Percentiles rank a stretch among this genome's conserved stretches.
Evolutionary conservation across 2,329 filamentous ascomycete genomes (phyloP).

Genomic region (Neofusicoccum sp.): DNA sequence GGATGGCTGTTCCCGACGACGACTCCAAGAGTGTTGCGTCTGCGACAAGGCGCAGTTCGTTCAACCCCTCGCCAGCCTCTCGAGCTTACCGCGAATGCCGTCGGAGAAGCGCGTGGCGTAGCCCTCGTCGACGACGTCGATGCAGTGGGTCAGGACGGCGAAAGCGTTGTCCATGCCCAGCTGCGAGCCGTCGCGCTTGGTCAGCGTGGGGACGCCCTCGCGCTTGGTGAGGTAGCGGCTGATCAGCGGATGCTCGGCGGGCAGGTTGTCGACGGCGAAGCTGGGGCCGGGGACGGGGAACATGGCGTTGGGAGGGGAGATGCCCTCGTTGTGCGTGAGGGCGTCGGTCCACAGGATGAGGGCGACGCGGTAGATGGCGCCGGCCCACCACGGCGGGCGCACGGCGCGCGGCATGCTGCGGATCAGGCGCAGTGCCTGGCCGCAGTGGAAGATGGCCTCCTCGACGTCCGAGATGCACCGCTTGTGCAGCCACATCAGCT

Average conservation of each 20-base stretch:
- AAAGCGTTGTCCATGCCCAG: slow-evolving; percentile 49
- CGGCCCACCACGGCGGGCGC: slow-evolving; percentile 69
- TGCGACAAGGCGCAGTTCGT: background rate
- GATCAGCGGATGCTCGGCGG: slow-evolving; percentile 52
- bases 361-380: slow-evolving; percentile 65
- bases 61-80: slow-evolving; percentile 41
- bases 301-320: slow-evolving; percentile 36
- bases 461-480: slow-evolving; percentile 63
- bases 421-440: slow-evolving; percentile 63
- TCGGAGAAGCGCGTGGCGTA: slow-evolving; percentile 53
- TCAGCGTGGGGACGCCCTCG: slow-evolving; percentile 53
- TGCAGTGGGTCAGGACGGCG: slow-evolving; percentile 51
- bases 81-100: slow-evolving; percentile 55
- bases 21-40: background rate
- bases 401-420: slow-evolving; percentile 59
- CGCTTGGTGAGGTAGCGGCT: slow-evolving; percentile 53
- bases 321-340: slow-evolving; percentile 50
- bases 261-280: slow-evolving; percentile 52
- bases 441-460: slow-evolving; percentile 65
- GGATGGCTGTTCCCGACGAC: background rate
- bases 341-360: slow-evolving; percentile 64
- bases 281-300: slow-evolving; percentile 39
- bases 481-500: slow-evolving; percentile 56
- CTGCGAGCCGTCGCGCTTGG: slow-evolving; percentile 49
- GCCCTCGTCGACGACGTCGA: slow-evolving; percentile 55